Percentiles rank a stretch among this genome's conserved stretches.
phyloP scores from a whole-genome alignment of 805 yeast genomes.

The Wickerhamomyces hampshirensis region DNA sequence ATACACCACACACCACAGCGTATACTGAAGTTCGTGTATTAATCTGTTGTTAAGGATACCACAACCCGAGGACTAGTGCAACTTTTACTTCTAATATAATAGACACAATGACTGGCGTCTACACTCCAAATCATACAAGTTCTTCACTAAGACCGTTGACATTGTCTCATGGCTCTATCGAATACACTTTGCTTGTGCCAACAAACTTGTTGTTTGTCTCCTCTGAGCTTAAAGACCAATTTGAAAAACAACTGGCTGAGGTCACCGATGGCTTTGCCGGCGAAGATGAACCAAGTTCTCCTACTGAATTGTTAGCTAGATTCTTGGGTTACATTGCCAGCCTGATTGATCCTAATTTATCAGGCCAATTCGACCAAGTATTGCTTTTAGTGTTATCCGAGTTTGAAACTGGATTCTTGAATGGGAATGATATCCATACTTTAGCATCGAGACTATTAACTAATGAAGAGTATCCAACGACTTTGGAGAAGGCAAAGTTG shows the following conservation, averaged over 20 bases:
- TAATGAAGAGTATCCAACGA: conserved; percentile 56
- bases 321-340: conserved; percentile 72
- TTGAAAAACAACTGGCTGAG: conserved; percentile 66
- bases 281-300: conserved; percentile 83
- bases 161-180: conserved; percentile 80
- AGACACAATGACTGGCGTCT: conserved; percentile 26
- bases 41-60: not conserved
- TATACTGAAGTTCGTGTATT: too few species aligned
- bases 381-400: conserved; percentile 69
- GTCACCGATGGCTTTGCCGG: conserved; percentile 81
- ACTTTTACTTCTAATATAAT: too few species aligned
- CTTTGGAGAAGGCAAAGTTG: conserved; percentile 62
- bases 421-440: conserved; percentile 79
- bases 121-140: conserved; percentile 25
- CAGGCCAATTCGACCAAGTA: conserved; percentile 63
- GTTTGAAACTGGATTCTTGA: conserved; percentile 76
- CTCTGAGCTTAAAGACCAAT: conserved; percentile 85
- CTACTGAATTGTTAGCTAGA: conserved; percentile 78
- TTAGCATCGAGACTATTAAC: conserved; percentile 68
- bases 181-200: conserved; percentile 85
- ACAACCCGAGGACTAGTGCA: too few species aligned
- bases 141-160: conserved; percentile 72
- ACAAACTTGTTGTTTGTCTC: conserved; percentile 72
- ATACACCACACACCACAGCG: conserved; percentile 4
- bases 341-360: conserved; percentile 37